These are phyloP conservation scores for Willaertia magna DNA, from an alignment of 208 protist genomes.

Conservation along the genomic window DNA sequence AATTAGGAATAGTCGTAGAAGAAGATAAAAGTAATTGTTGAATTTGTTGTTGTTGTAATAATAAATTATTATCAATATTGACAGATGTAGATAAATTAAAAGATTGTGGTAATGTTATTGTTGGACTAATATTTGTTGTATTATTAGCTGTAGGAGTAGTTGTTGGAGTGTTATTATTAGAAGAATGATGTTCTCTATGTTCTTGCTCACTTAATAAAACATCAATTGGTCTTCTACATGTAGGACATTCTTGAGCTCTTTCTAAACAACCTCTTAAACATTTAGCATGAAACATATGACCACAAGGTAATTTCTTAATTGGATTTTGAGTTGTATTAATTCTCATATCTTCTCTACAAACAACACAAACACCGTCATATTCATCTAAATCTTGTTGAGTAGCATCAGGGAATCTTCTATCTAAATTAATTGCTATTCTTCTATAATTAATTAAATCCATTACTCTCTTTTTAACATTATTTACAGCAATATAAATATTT, in stretches of 20 bases:
- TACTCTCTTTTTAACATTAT: neutral
- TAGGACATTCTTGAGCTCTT: conserved; percentile 41
- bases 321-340: neutral
- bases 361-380: neutral
- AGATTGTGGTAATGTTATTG: neutral
- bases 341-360: neutral
- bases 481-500: neutral
- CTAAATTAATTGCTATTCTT: neutral
- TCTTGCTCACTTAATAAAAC: neutral
- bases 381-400: neutral
- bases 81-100: neutral
- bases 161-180: neutral
- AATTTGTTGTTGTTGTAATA: neutral
- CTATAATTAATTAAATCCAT: conserved; percentile 1
- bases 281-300: conserved; percentile 54
- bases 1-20: neutral
- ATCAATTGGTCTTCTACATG: conserved; percentile 27
- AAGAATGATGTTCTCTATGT: neutral
- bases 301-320: conserved; percentile 53
- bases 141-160: neutral
- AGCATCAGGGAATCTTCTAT: neutral
- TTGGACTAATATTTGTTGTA: neutral
- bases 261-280: conserved; percentile 61
- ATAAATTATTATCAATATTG: neutral
- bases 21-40: neutral